phyloP scores from a whole-genome alignment of 768 basidiomycete species.

The Termitomyces sp. region DNA sequence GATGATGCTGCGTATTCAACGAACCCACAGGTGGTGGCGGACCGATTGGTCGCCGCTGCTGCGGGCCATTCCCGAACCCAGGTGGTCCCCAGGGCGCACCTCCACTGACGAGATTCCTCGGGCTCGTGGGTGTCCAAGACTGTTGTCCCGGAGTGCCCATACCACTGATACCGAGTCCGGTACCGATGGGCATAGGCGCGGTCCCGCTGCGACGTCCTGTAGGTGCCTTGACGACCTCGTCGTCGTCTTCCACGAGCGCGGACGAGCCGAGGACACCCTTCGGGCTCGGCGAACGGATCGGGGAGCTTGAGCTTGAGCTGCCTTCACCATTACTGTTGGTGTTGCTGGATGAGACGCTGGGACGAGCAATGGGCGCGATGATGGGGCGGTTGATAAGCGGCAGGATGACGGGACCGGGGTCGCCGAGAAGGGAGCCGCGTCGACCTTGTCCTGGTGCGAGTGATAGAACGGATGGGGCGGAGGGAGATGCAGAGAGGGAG shows the following conservation, averaged over 20 bases:
- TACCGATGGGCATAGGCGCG: conserved; percentile 22
- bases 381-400: conserved; percentile 37
- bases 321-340: conserved; percentile 38
- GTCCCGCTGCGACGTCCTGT: conserved; percentile 41
- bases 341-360: conserved; percentile 31
- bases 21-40: conserved; percentile 27
- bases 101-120: conserved; percentile 37
- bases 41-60: conserved; percentile 18
- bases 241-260: conserved; percentile 74
- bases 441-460: conserved; percentile 48
- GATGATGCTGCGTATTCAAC: conserved; percentile 19
- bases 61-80: conserved; percentile 25
- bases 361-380: conserved; percentile 66
- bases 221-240: conserved; percentile 61
- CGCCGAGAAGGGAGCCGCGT: conserved; percentile 38
- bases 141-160: conserved; percentile 20
- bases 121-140: conserved; percentile 47
- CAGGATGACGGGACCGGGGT: conserved; percentile 59
- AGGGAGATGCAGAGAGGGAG: conserved; percentile 26
- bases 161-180: conserved; percentile 21
- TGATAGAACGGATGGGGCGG: conserved; percentile 31
- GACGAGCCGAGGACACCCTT: conserved; percentile 75
- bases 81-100: conserved; percentile 32
- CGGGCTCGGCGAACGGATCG: conserved; percentile 45
- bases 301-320: conserved; percentile 62